Evolutionary conservation across 352 stramenopile species (phyloP), one percentile per base, ranked within the genome.

Genomic region (Stramenopiles sp.): DNA sequence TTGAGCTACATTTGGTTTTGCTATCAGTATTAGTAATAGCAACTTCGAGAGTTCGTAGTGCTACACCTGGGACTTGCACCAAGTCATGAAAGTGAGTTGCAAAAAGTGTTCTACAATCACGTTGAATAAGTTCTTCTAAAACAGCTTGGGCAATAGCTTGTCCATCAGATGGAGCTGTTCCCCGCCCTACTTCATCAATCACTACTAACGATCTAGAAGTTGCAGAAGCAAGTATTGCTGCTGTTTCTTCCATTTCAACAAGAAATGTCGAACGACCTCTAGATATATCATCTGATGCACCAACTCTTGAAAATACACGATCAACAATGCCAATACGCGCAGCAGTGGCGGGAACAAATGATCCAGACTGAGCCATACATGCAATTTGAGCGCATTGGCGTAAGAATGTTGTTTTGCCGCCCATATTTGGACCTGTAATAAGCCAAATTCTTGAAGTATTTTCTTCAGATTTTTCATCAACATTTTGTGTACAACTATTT

Each of bases 361-460:
- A 62, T 1, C 65, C 66, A 36, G 66, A 68, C 41, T 78, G 66
- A 7, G 65, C 63, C 5, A 79, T 43, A 2, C 76, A 41, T 4
- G 71, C 60, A 7, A 68, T 36, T 26, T 74, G 64, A 0, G 64
- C 64, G 15, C 55, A 71, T 44, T 72, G 62, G 0, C 64, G 60
- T 8, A 78, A 45, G 24, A 71, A 73, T 0, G 66, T 79, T 45
- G 55, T 69, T 42, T 79, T 79, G 6, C 66, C 66, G 7, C 65
- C 66, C 65, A 76, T 75, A 36, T 79, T 79, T 0, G 65, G 64
- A 0, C 66, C 66, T 0, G 65, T 78, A n/a, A 78, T 45, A 20
- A 78, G 43, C 62, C 26, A 32, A n/a, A 15, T 32, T 32, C 26
- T 32, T n/a, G 26, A 32, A n/a, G 15, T n/a, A 15, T 32, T n/a